Evolutionary conservation across 176 grass and related monocot genomes (phyloP).

Genomic region (Lolium rigidum): DNA sequence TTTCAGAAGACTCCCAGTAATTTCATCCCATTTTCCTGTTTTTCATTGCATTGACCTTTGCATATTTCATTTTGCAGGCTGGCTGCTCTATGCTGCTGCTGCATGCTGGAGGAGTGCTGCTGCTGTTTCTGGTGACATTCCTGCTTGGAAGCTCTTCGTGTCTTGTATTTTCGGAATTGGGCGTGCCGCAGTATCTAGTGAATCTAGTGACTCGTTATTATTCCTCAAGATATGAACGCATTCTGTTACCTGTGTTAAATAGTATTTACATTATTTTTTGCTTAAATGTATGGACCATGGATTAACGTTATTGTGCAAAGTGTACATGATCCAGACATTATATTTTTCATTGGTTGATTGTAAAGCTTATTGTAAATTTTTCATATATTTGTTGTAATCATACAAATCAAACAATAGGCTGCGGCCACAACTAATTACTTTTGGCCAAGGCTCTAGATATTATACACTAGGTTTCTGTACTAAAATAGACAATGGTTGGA

Average conservation of each 20-base stretch:
- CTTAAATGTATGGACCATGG: neutral
- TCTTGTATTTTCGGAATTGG: neutral
- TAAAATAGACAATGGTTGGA: no score
- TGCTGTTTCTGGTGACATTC: slow-evolving; percentile 45
- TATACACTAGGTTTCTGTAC: no score
- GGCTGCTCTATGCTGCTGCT: slow-evolving; percentile 64
- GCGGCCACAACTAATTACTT: no score
- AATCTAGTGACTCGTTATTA: neutral
- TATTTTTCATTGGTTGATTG: neutral
- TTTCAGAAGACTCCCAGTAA: neutral
- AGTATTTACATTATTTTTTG: slow-evolving; percentile 1
- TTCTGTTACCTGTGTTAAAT: slow-evolving; percentile 16
- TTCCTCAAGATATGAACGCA: slow-evolving; percentile 8
- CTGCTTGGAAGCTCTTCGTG: slow-evolving; percentile 19
- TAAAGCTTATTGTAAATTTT: no score
- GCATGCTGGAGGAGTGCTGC: slow-evolving; percentile 60
- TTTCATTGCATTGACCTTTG: neutral
- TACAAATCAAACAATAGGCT: no score
- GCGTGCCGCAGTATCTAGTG: neutral
- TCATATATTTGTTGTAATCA: no score
- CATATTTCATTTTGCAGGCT: slow-evolving; percentile 44
- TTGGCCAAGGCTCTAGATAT: no score
- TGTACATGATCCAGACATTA: neutral
- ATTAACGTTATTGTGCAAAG: neutral
- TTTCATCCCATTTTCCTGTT: neutral